These are phyloP conservation scores for Chloranthus sessilifolius DNA, from an alignment of 164 flowering plant species.

Conservation along the genomic window DNA sequence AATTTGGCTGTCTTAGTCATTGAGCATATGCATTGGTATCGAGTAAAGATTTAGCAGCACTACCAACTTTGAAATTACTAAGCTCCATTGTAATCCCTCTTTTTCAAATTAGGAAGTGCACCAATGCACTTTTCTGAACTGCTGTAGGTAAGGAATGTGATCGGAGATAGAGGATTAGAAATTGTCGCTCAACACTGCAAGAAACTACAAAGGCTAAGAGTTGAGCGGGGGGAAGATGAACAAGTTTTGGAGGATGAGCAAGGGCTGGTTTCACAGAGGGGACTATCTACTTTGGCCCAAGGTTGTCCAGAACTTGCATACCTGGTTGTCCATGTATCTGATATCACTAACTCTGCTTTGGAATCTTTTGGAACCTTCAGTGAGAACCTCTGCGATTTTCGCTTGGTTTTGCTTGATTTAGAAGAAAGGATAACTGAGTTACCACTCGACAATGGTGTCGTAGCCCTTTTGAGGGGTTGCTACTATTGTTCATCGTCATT, in stretches of 20 bases:
- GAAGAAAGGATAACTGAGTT: conserved; percentile 71
- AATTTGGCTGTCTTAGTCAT: no score
- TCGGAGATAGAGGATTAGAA: conserved; percentile 77
- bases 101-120: no score
- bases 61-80: no score
- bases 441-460: conserved; percentile 92
- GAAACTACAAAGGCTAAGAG: conserved; percentile 61
- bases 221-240: conserved; percentile 90
- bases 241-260: conserved; percentile 81
- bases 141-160: conserved; percentile 62
- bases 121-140: conserved; percentile 12
- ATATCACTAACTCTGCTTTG: conserved; percentile 70
- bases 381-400: conserved; percentile 78
- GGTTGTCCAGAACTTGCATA: conserved; percentile 82
- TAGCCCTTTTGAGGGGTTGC: conserved; percentile 71
- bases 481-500: no score
- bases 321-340: conserved; percentile 83
- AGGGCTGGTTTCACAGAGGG: conserved; percentile 82
- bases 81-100: no score
- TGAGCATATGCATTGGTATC: no score
- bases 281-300: conserved; percentile 67
- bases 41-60: no score
- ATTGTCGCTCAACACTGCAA: conserved; percentile 53
- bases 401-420: conserved; percentile 76
- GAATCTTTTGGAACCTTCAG: conserved; percentile 53